Base-by-base conservation (phyloP, 2,329 filamentous ascomycete species). In the Neophaeococcomyces mojaviensis region DNA sequence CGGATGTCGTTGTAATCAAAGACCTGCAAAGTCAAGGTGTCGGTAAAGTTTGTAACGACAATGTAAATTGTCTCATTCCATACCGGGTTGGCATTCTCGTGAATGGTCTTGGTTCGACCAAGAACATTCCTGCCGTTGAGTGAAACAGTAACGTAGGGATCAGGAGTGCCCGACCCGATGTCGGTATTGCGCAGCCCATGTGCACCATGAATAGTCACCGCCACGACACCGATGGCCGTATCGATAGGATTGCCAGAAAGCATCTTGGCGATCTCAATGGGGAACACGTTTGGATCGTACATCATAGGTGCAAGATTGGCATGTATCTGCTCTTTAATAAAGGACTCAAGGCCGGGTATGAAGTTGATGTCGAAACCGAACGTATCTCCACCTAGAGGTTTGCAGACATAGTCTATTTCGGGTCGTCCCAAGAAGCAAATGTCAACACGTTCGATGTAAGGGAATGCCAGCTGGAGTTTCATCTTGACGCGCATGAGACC, bases 301-400 rank as follows among this genome's bases (percentile, higher is more conserved):
- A 98, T 95, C 84, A 98, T 97, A 0, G 92, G 94, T 2, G 81
- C 84, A 40, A 98, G 70, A 60, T 90, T 96, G 52, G 84, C 86
- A 65, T 98, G 94, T 44, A 98, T 94, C 69, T 94, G 88, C 58
- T 98, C 92, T 62, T 86, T 81, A 58, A 98, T 98, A 67, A 98
- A 98, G 47, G 66, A 78, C 65, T 97, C 89, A 19, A 98, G 76
- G 56, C 90, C 90, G 15, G 92, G 92, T 56, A 98, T 94, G 67
- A 98, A 96, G 70, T 96, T 97, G 74, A 98, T 97, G 61, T 98
- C 92, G 63, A 98, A 96, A 32, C 92, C 92, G 54, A 98, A 87
- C 2, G 78, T 89, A 50, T 98, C 92, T 50, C 94, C 94, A 57
- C 92, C 92, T 12, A 98, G 78, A 2, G 92, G 92, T 66, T 98